Percentiles rank a stretch among this genome's conserved stretches.
Evolutionary conservation across 139 green algal genomes (phyloP).

Genomic region (Penium margaritaceum): DNA sequence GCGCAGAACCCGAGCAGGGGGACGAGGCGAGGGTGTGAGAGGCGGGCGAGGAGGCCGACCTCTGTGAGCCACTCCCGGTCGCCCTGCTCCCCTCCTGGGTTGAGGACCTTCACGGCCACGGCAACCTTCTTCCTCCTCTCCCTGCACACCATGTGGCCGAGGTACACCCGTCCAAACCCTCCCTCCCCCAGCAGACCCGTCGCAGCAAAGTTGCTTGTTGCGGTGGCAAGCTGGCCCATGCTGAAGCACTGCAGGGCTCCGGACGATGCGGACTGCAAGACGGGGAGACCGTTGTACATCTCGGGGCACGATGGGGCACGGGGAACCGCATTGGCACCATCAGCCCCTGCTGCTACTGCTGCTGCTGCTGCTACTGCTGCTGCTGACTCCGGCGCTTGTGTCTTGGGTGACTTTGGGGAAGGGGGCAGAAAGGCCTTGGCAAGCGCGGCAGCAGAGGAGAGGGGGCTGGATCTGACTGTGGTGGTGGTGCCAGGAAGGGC

Average conservation of each 20-base stretch:
- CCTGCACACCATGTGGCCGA: neutral
- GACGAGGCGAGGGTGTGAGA: slow-evolving; percentile 14
- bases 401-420: too few relatives aligned
- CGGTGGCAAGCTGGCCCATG: neutral
- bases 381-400: neutral
- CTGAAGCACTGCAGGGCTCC: neutral
- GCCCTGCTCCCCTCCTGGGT: neutral
- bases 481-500: too few relatives aligned
- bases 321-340: neutral
- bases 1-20: slow-evolving; percentile 34
- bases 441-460: neutral
- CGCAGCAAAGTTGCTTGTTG: neutral
- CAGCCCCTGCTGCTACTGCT: neutral
- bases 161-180: slow-evolving; percentile 2
- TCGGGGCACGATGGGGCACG: neutral
- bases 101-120: slow-evolving; percentile 15
- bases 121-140: neutral
- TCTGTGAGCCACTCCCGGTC: neutral
- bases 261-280: neutral
- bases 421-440: too few relatives aligned
- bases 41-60: neutral
- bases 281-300: neutral
- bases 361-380: neutral
- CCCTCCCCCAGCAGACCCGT: slow-evolving; percentile 3
- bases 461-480: too few relatives aligned